Conservation (phyloP, 176 grass and related monocot species). For the Miscanthus lutarioriparius region DNA sequence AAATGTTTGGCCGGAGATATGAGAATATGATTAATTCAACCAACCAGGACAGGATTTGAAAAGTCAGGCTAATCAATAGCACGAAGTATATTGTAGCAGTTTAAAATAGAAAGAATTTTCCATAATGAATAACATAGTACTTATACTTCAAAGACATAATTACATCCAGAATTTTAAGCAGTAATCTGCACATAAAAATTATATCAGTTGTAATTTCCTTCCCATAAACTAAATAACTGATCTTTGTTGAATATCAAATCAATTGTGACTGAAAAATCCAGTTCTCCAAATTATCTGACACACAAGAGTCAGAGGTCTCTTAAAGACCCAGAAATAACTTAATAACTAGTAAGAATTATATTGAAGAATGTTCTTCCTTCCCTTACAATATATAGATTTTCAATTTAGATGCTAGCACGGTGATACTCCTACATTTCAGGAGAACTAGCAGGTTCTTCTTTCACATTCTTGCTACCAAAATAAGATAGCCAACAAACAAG, state of each 20-base stretch:
- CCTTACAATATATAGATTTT: conserved; percentile 1
- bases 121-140: background rate
- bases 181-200: background rate
- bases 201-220: background rate
- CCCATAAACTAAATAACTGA: background rate
- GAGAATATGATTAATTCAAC: conserved; percentile 9
- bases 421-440: background rate
- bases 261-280: background rate
- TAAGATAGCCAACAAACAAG: background rate
- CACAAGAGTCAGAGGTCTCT: background rate
- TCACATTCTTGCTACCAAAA: conserved; percentile 5
- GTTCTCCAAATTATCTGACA: background rate
- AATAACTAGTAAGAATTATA: background rate
- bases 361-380: background rate
- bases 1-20: background rate
- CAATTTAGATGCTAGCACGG: background rate
- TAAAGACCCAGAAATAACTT: background rate
- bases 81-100: background rate
- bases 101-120: background rate
- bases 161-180: background rate
- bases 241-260: conserved; percentile 10
- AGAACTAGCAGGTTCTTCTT: background rate
- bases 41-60: conserved; percentile 8
- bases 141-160: background rate
- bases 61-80: background rate